Evolutionary conservation across 202 grass and related monocot genomes (phyloP).

Genomic region (Musa balbisiana): DNA sequence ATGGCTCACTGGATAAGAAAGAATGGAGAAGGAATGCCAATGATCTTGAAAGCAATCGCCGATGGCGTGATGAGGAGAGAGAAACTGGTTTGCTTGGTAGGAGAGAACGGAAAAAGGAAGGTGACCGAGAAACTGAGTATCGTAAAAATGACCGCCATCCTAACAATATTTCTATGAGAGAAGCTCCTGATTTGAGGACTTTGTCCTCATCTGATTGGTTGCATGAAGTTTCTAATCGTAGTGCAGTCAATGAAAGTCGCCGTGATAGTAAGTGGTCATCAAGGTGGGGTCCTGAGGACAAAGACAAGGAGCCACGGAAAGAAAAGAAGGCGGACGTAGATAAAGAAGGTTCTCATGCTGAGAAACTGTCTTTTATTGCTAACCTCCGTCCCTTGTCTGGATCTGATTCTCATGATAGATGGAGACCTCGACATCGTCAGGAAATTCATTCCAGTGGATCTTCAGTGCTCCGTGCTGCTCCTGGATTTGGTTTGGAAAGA

Average conservation of each 20-base stretch:
- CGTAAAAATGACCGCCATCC: slow-evolving; percentile 2
- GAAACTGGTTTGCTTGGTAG: slow-evolving; percentile 78
- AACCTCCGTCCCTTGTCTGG: background rate
- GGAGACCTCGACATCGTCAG: slow-evolving; percentile 24
- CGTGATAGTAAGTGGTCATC: slow-evolving; percentile 27
- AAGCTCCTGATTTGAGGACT: slow-evolving; percentile 2
- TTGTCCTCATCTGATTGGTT: slow-evolving; percentile 14
- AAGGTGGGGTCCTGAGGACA: slow-evolving; percentile 24
- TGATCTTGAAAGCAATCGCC: slow-evolving; percentile 62
- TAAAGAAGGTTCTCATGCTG: slow-evolving; percentile 12
- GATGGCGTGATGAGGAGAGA: slow-evolving; percentile 95
- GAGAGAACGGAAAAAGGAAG: slow-evolving; percentile 30
- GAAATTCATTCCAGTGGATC: slow-evolving; percentile 11
- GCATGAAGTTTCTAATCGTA: slow-evolving; percentile 9
- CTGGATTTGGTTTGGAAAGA: slow-evolving; percentile 21
- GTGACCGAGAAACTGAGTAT: slow-evolving; percentile 19
- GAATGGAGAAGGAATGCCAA: slow-evolving; percentile 47
- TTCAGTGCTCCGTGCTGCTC: slow-evolving; percentile 12
- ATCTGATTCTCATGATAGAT: slow-evolving; percentile 24
- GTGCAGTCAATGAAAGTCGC: slow-evolving; percentile 6
- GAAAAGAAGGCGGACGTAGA: slow-evolving; percentile 19
- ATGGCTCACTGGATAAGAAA: slow-evolving; percentile 64
- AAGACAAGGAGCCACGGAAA: slow-evolving; percentile 14
- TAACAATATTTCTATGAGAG: slow-evolving; percentile 12
- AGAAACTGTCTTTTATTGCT: slow-evolving; percentile 18